These are phyloP conservation scores for Fagopyrum esculentum DNA, from an alignment of 148 eudicot species.

Conservation along the genomic window DNA sequence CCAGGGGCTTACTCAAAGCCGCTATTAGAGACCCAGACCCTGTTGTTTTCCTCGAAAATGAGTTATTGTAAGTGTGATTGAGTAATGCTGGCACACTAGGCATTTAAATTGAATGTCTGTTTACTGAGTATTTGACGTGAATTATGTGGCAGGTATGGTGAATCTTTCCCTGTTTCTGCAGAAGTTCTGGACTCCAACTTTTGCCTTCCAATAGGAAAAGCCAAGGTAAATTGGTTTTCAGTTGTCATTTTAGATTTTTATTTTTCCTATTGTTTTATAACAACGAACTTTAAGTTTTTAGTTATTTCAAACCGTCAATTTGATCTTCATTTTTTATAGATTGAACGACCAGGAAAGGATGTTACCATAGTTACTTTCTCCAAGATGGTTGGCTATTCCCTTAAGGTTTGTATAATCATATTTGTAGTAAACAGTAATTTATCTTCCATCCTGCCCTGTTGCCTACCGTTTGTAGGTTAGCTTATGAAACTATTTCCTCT, in stretches of 20 bases:
- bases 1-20: slow-evolving; percentile 85
- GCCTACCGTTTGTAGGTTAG: background rate
- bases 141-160: slow-evolving; percentile 53
- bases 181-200: slow-evolving; percentile 80
- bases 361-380: slow-evolving; percentile 35
- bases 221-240: slow-evolving; percentile 42
- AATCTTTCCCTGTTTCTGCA: slow-evolving; percentile 73
- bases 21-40: slow-evolving; percentile 93
- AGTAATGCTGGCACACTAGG: background rate
- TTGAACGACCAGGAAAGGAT: slow-evolving; percentile 41
- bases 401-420: slow-evolving; percentile 25
- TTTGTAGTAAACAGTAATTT: background rate
- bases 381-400: slow-evolving; percentile 40
- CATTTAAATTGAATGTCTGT: background rate
- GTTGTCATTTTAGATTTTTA: background rate
- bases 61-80: slow-evolving; percentile 62
- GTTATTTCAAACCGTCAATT: background rate
- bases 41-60: slow-evolving; percentile 89
- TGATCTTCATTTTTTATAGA: slow-evolving; percentile 16
- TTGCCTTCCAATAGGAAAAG: slow-evolving; percentile 76
- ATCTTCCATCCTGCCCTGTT: background rate
- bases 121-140: background rate
- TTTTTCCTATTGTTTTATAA: background rate
- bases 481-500: slow-evolving; percentile 10
- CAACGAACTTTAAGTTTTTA: background rate